phyloP scores from a whole-genome alignment of 2,329 filamentous ascomycete species.

The Onygenales sp. region DNA sequence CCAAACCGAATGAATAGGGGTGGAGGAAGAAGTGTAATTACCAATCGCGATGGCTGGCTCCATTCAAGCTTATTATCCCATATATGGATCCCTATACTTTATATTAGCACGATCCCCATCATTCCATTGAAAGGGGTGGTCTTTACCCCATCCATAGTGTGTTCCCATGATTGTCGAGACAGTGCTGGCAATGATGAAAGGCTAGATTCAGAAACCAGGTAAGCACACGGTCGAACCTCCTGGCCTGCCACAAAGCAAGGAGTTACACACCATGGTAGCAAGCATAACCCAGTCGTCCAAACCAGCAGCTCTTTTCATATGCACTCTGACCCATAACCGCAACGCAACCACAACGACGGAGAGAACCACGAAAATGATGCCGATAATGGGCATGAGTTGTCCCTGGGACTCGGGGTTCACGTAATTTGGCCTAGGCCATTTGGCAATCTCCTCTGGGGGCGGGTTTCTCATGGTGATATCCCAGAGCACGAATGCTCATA shows the following conservation, averaged over 20 bases:
- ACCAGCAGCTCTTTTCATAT: conserved; percentile 11
- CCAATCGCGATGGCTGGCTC: conserved; percentile 6
- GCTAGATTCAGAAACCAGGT: conserved; percentile 3
- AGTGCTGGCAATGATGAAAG: conserved; percentile 7
- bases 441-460: conserved; percentile 9
- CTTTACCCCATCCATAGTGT: conserved; percentile 12
- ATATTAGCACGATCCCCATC: not conserved
- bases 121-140: not conserved
- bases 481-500: not conserved
- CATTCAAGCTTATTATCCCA: conserved; percentile 12
- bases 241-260: not conserved
- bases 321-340: conserved; percentile 13
- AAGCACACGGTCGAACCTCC: not conserved
- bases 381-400: conserved; percentile 15
- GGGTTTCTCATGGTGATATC: conserved; percentile 10
- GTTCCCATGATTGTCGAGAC: conserved; percentile 10
- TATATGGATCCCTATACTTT: conserved; percentile 9
- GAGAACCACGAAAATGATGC: conserved; percentile 16
- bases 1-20: not conserved
- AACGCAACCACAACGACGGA: conserved; percentile 14
- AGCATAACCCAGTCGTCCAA: conserved; percentile 15
- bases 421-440: conserved; percentile 24
- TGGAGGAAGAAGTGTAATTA: not conserved
- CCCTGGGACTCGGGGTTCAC: conserved; percentile 19
- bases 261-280: conserved; percentile 9